Conservation (phyloP, 768 basidiomycete species). For the Epithele typhae region DNA sequence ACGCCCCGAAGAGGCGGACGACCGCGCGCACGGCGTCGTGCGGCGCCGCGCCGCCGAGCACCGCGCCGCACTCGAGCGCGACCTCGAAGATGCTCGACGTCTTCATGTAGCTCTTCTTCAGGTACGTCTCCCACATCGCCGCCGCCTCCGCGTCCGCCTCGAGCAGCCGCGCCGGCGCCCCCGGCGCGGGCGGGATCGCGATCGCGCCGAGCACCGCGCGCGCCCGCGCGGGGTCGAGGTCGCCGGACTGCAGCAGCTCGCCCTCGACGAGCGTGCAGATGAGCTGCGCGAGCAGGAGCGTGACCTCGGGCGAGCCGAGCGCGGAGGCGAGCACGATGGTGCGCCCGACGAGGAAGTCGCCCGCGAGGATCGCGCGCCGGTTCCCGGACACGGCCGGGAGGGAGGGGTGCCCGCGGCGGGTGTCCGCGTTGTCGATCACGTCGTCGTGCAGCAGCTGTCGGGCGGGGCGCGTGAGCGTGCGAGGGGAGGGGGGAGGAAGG, state of each 20-base stretch:
- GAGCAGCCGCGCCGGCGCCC: too few relatives aligned
- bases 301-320: not conserved
- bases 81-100: not conserved
- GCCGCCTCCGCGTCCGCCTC: not conserved
- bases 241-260: not conserved
- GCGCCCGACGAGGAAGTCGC: not conserved
- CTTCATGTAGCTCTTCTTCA: slow-evolving; percentile 2
- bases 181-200: not conserved
- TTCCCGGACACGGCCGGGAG: not conserved
- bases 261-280: not conserved
- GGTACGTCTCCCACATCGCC: not conserved
- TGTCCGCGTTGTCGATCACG: not conserved
- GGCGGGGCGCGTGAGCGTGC: not conserved
- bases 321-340: not conserved
- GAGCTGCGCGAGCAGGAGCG: not conserved
- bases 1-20: not conserved
- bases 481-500: not conserved
- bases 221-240: not conserved
- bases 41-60: not conserved
- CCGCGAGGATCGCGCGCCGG: not conserved
- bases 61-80: not conserved
- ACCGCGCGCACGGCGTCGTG: not conserved
- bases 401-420: not conserved
- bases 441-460: not conserved
- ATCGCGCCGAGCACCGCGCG: not conserved